Evolutionary conservation across 805 yeast species (phyloP).

Genomic region (Saccharomycopsis schoenii): DNA sequence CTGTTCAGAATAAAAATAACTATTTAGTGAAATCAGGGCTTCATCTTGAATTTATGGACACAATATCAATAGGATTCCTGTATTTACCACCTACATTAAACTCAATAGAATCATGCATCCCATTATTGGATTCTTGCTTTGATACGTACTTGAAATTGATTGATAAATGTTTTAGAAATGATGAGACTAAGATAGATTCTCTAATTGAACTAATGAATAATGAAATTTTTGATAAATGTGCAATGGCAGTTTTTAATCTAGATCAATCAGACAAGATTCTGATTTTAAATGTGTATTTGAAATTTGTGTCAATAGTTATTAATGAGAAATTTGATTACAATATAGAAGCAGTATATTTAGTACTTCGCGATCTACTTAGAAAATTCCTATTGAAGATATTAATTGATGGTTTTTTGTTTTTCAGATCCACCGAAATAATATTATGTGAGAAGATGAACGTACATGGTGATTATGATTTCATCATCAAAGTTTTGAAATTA

Average conservation of each 20-base stretch:
- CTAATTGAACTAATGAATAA: background rate
- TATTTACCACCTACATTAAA: background rate
- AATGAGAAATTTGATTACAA: background rate
- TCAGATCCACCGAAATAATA: background rate
- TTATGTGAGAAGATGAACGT: background rate
- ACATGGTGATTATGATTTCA: background rate
- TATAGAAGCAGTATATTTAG: background rate
- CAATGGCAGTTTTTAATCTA: background rate
- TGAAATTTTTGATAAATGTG: background rate
- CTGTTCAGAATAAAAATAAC: background rate
- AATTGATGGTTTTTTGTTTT: slow-evolving; percentile 6
- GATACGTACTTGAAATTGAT: background rate
- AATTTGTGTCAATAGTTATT: background rate
- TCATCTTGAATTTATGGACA: background rate
- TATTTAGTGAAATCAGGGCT: background rate
- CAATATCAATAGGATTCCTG: background rate
- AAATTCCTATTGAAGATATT: slow-evolving; percentile 1
- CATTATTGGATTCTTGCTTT: background rate
- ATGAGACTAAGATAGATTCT: background rate
- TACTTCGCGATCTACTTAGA: background rate
- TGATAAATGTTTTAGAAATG: background rate
- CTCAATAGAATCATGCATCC: background rate
- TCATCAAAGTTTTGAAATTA: background rate
- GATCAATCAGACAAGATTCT: background rate
- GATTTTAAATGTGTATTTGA: slow-evolving; percentile 1